Percentiles rank a stretch among this genome's conserved stretches.
phyloP scores from a whole-genome alignment of 768 basidiomycete species.

The Cystobasidium onofrii region DNA sequence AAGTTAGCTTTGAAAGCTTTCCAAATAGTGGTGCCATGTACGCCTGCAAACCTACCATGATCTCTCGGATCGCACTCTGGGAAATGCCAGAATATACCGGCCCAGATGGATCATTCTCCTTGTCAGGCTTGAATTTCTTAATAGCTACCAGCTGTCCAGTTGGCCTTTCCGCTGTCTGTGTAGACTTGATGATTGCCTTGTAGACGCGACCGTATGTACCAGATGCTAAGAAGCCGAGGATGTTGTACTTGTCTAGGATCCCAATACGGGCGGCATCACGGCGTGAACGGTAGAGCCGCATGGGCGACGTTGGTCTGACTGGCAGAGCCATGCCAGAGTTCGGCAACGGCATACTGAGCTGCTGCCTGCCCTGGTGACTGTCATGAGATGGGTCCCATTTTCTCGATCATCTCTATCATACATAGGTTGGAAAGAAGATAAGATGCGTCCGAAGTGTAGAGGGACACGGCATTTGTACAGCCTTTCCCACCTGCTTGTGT shows the following conservation, averaged over 20 bases:
- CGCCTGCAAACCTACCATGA: conserved; percentile 58
- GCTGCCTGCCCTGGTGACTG: neutral
- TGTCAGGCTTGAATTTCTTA: conserved; percentile 99
- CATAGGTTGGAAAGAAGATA: neutral
- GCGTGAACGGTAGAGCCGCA: conserved; percentile 25
- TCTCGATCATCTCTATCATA: neutral
- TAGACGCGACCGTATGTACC: conserved; percentile 98
- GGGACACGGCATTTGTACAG: neutral
- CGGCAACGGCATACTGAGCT: neutral
- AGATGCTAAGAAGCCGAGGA: conserved; percentile 81
- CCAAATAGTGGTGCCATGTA: neutral
- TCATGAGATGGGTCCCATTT: neutral
- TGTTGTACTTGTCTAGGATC: conserved; percentile 19
- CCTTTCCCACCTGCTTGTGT: neutral
- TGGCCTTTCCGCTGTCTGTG: conserved; percentile 31
- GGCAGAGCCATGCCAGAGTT: conserved; percentile 9
- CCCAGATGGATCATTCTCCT: conserved; percentile 74
- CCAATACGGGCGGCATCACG: conserved; percentile 4
- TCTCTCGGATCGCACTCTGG: conserved; percentile 94
- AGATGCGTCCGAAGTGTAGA: neutral
- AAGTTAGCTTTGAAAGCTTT: neutral
- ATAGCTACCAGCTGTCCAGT: conserved; percentile 60
- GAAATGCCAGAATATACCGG: conserved; percentile 93
- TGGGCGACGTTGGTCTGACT: conserved; percentile 15
- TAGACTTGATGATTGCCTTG: conserved; percentile 56